Conservation (phyloP, 108 stramenopile species). For the Schizochytrium sp. region DNA sequence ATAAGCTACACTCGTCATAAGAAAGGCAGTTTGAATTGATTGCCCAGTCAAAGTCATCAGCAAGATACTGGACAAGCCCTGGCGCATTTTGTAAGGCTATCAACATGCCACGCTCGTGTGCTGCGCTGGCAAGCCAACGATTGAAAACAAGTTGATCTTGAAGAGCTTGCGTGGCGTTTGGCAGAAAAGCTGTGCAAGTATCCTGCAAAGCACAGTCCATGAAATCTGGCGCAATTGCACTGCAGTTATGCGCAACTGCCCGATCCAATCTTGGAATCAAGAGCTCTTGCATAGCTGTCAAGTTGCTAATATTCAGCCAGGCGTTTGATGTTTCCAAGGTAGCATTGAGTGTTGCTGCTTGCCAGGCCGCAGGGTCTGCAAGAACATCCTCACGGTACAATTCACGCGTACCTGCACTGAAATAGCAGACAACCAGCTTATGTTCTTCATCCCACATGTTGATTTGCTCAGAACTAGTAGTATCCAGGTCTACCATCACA, state of each 20-base stretch:
- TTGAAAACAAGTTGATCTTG: slow-evolving; percentile 9
- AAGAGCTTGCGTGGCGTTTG: not conserved
- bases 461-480: not conserved
- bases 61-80: slow-evolving; percentile 10
- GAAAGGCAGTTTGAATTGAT: slow-evolving; percentile 63
- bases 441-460: not conserved
- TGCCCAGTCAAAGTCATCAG: slow-evolving; percentile 62
- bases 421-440: slow-evolving; percentile 39
- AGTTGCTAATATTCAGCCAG: slow-evolving; percentile 39
- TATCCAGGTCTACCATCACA: slow-evolving; percentile 42
- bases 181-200: not conserved
- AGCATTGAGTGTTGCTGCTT: not conserved
- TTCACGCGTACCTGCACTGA: not conserved
- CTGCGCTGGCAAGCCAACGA: slow-evolving; percentile 3
- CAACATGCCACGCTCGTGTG: slow-evolving; percentile 10
- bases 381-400: not conserved
- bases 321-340: not conserved
- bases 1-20: slow-evolving; percentile 61
- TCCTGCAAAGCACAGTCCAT: slow-evolving; percentile 44
- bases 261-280: slow-evolving; percentile 23
- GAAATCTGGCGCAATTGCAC: slow-evolving; percentile 34
- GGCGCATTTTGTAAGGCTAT: slow-evolving; percentile 59
- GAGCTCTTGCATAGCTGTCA: not conserved
- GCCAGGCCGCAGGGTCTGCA: not conserved
- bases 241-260: not conserved